Base-by-base conservation (phyloP, 2,329 filamentous ascomycete species). In the Rhexocercosporidium sp. region DNA sequence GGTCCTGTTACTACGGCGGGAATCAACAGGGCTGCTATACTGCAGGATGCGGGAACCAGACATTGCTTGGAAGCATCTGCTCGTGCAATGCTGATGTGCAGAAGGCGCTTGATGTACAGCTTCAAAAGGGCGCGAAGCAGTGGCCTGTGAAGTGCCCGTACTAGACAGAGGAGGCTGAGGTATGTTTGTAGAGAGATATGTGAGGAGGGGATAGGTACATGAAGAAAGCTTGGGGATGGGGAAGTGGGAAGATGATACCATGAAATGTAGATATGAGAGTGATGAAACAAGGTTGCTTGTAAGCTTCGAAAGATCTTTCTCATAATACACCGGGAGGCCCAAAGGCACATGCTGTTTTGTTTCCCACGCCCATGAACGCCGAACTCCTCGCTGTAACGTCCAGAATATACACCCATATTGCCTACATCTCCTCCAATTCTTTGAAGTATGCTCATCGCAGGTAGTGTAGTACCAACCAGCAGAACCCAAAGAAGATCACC, bases 391-490 rank as follows among this genome's bases (percentile, higher is more conserved):
- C 71, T 73, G 37, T 62, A 65, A 51, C 34, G 39, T 60, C 65
- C 22, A 60, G 54, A 57, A 31, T 56, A 29, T 51, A 54, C 62
- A 63, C 34, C 12, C 34, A 27, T 51, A 41, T 49, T 3, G n/a
- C 12, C 29, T n/a, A 51, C 31, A 51, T 34, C 25, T 34, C 12
- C 25, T 41, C 18, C 25, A 9, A 3, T 37, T 12, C 22, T 12
- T 16, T 5, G 25, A 18, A 3, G 18, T 39, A 4, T 56, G 12
- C 18, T 67, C 39, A 95, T 77, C 92, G 84, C 80, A 99, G 79
- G 77, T 88, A 98, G 80, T 94, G 92, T 77, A 99, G 78, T 65
- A 97, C 94, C 71, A 96, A 81, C 89, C 93, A 98, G 79, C 95
- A 97, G 78, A 99, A 99, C 44, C 87, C 77, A 75, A 98, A 92